Percentiles rank a stretch among this genome's conserved stretches.
phyloP scores from a whole-genome alignment of 2,329 filamentous ascomycete genomes.

The Hypoxylon sp. region DNA sequence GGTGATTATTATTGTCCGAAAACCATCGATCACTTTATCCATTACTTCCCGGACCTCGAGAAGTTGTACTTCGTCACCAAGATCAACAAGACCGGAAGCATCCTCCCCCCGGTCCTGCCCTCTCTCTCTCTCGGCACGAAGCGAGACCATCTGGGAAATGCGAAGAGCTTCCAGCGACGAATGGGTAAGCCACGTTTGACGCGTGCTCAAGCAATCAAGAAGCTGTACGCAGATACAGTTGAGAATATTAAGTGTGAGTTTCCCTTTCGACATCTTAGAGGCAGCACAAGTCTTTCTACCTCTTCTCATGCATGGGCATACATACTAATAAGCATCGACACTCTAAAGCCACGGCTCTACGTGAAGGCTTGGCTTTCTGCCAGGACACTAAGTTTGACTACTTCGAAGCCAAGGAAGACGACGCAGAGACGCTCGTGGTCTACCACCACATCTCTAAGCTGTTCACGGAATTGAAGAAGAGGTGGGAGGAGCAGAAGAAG shows the following conservation, averaged over 20 bases:
- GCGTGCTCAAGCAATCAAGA: not conserved
- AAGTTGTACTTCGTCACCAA: conserved; percentile 53
- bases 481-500: not conserved
- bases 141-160: not conserved
- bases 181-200: not conserved
- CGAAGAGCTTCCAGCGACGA: not conserved
- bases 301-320: not conserved
- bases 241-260: conserved; percentile 25
- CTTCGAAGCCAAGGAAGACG: conserved; percentile 37
- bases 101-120: no score
- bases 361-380: conserved; percentile 34
- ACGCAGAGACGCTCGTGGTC: not conserved
- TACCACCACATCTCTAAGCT: not conserved
- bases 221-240: not conserved
- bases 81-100: not conserved
- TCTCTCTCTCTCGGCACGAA: not conserved
- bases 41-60: conserved; percentile 50
- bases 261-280: not conserved
- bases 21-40: conserved; percentile 39
- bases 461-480: not conserved
- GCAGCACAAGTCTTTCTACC: not conserved
- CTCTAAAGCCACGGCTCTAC: conserved; percentile 35
- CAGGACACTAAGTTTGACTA: conserved; percentile 41
- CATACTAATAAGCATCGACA: conserved; percentile 7
- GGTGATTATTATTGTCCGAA: not conserved